Evolutionary conservation across 768 basidiomycete genomes (phyloP).

Genomic region (Lanmaoa pseudosensibilis): DNA sequence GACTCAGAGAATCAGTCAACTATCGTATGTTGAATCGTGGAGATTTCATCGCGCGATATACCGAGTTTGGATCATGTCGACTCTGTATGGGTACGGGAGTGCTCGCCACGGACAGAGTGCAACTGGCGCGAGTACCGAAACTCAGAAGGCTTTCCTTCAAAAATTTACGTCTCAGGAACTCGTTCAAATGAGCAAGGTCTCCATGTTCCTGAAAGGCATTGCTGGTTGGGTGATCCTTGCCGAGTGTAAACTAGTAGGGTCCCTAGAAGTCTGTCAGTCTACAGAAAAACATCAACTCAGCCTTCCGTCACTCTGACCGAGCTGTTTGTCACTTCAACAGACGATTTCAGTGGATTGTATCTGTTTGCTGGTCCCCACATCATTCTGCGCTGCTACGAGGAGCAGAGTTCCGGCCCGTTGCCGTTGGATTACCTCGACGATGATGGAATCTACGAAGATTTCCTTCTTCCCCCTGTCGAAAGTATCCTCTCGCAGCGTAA

Average conservation of each 20-base stretch:
- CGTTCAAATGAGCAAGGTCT: constrained; percentile 14
- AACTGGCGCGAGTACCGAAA: not conserved
- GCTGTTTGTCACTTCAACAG: not conserved
- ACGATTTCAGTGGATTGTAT: constrained; percentile 13
- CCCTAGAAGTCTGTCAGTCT: constrained; percentile 14
- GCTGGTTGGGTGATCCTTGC: constrained; percentile 8
- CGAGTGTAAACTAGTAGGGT: constrained; percentile 3
- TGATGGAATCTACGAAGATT: constrained; percentile 1
- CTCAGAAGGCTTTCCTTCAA: constrained; percentile 14
- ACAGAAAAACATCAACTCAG: not conserved
- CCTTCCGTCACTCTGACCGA: not conserved
- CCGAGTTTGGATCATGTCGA: constrained; percentile 10
- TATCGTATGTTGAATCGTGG: constrained; percentile 16
- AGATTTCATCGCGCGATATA: constrained; percentile 16
- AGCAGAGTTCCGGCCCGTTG: constrained; percentile 9
- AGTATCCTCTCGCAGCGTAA: constrained; percentile 6
- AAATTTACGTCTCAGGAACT: constrained; percentile 19
- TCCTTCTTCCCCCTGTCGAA: not conserved
- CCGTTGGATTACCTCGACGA: not conserved
- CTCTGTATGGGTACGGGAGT: constrained; percentile 3
- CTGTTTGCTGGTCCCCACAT: constrained; percentile 18
- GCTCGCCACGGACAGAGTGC: not conserved
- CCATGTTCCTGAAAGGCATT: constrained; percentile 4
- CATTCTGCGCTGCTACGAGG: constrained; percentile 18
- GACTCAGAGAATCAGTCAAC: constrained; percentile 5